Evolutionary conservation across 2,329 filamentous ascomycete genomes (phyloP), one percentile per base, ranked within the genome.

Genomic region (Apiospora phragmitis): DNA sequence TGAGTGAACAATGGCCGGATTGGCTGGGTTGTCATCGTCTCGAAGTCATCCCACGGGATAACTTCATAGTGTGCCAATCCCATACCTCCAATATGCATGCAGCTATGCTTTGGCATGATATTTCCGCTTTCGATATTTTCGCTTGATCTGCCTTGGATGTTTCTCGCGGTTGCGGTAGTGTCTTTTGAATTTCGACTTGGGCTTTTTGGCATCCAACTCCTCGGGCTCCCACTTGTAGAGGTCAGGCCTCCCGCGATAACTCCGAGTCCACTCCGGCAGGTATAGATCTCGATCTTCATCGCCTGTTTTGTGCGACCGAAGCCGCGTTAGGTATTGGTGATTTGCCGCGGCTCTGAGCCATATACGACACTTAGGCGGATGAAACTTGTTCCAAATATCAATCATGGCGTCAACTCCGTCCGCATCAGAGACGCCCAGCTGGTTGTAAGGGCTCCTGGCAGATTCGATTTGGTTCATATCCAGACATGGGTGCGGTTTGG

Each of bases 401-500:
- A 55, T 68, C 43, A 68, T 68, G 0, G 18, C 6, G 4, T 68
- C 67, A 14, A 68, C 8, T 4, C 18, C n/a, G 3, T 68, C 16
- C 11, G 67, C 45, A 29, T 55, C 67, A 0, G 29, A 4, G 4
- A 41, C 9, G 3, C 67, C 47, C 32, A 55, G 35, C 29, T 68
- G 45, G 29, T 35, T n/a, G 21, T 12, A 49, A 8, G 67, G 43
- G 9, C 12, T 21, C 8, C 5, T 24, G 9, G 11, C 35, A 4
- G 38, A 55, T 26, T 66, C 65, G 6, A 66, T 66, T 4, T 26
- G 38, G 12, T 26, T 12, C 0, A 38, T 66, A 9, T 66, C 38
- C 11, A 38, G 41, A 9, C 69, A 71, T 0, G 71, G 71, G 24
- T 71, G 71, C 6, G 71, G 71, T 9, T 65, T 41, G 1, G 68